Conservation (phyloP, 768 basidiomycete genomes). For the Mycena floridula region DNA sequence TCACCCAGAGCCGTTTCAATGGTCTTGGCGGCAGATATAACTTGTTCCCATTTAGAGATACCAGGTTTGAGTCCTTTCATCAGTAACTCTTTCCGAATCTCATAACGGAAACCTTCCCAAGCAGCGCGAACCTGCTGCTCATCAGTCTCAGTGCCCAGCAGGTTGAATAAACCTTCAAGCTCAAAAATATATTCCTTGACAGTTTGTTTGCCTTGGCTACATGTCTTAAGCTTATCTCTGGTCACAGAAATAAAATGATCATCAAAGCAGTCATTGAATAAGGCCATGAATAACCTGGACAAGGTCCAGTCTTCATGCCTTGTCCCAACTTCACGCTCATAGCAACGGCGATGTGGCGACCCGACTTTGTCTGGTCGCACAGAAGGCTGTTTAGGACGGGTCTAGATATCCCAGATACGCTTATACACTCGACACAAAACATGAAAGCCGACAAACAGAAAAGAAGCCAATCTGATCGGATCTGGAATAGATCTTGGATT, state of each 20-base stretch:
- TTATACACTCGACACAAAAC: no score
- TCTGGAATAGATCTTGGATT: no score
- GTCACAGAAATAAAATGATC: neutral
- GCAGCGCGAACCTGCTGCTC: conserved; percentile 23
- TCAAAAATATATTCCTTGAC: conserved; percentile 28
- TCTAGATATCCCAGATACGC: no score
- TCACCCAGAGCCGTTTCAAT: conserved; percentile 23
- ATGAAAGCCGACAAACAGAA: no score
- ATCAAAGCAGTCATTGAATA: neutral
- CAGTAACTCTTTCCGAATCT: conserved; percentile 24
- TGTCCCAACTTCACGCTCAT: neutral
- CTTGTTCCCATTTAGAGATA: conserved; percentile 14
- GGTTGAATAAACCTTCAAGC: conserved; percentile 24
- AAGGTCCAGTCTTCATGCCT: neutral
- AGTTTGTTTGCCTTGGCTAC: conserved; percentile 2
- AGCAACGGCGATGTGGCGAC: no score
- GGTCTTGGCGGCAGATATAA: conserved; percentile 19
- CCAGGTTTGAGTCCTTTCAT: conserved; percentile 21
- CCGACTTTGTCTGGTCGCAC: no score
- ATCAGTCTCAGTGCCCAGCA: conserved; percentile 22
- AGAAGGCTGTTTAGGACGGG: no score
- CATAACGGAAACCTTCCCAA: conserved; percentile 23
- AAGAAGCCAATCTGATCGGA: no score
- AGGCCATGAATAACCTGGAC: neutral
- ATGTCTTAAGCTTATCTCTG: neutral